Evolutionary conservation across 2,329 filamentous ascomycete species (phyloP), one percentile per base, ranked within the genome.

Genomic region (Aureobasidium lini): DNA sequence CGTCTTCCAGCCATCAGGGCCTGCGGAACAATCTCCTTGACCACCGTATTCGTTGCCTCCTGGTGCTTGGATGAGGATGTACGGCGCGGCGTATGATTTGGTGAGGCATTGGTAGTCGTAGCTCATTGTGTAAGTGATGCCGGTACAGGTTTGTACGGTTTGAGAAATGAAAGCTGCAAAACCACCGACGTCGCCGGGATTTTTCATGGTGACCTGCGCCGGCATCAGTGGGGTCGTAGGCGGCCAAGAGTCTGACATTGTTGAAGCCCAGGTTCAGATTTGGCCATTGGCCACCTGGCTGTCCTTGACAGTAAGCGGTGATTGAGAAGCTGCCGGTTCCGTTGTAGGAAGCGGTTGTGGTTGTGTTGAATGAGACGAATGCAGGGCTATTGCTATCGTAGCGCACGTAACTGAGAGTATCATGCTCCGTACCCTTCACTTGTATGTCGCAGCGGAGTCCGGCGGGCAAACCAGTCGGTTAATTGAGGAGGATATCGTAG

Each of bases 391-490:
- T 46, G 39, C 57, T 54, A 40, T 54, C 48, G 16, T 60, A 60
- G 6, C 57, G 47, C 6, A 53, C 57, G 7, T 60, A 60, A 40
- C 57, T 60, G 48, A 60, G 18, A 11, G 48, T 54, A 32, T 37
- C 49, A 15, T 46, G 40, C 8, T 60, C 57, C 1, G 48, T 52
- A 11, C 40, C 57, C 39, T 53, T 44, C 15, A 60, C 57, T 15
- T 60, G 48, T 1, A 60, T 46, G 13, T 60, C 57, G 15, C 57
- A 60, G 11, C 57, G 48, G 10, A 60, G 40, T 6, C 57, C 57
- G 16, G 6, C 31, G 2, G 57, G 57, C 11, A 53, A 15, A 18
- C 57, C 57, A 36, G 40, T 5, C 7, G 57, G 57, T 16, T 60
- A 60, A 16, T 60, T 60, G 9, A 60, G 15, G 13, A 53, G 28